Evolutionary conservation across 768 basidiomycete genomes (phyloP).

Genomic region (Rhodotorula taiwanensis): DNA sequence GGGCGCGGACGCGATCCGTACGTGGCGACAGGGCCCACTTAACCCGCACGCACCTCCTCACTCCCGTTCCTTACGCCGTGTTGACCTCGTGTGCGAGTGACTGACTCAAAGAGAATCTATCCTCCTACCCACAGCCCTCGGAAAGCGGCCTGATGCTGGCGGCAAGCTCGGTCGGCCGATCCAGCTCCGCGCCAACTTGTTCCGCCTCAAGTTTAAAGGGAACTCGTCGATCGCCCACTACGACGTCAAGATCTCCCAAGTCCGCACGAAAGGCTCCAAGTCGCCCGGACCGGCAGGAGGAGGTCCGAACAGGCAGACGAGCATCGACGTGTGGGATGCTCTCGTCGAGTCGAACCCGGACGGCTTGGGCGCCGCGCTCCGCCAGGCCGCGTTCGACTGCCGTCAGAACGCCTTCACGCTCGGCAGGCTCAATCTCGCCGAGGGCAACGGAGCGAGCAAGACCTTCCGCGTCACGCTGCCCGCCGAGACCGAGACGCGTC

Average conservation of each 20-base stretch:
- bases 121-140: constrained; percentile 7
- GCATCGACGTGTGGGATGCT: constrained; percentile 23
- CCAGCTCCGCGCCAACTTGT: constrained; percentile 19
- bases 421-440: constrained; percentile 4
- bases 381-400: constrained; percentile 16
- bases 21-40: neutral
- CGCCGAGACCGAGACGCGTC: constrained; percentile 14
- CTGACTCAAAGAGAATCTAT: neutral
- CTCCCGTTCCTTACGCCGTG: neutral
- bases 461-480: constrained; percentile 18
- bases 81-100: too few relatives aligned
- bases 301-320: constrained; percentile 14
- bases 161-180: constrained; percentile 5
- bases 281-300: neutral
- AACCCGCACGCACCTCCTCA: neutral
- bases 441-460: neutral
- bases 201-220: constrained; percentile 17
- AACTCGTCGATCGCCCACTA: constrained; percentile 11
- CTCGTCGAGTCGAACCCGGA: constrained; percentile 15
- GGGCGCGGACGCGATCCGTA: neutral
- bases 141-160: constrained; percentile 24
- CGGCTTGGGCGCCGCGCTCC: neutral
- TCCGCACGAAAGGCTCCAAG: neutral
- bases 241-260: constrained; percentile 4
- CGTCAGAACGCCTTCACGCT: constrained; percentile 22